Evolutionary conservation across 305 asterid species (phyloP).

Genomic region (Fraxinus xanthoxyloides): DNA sequence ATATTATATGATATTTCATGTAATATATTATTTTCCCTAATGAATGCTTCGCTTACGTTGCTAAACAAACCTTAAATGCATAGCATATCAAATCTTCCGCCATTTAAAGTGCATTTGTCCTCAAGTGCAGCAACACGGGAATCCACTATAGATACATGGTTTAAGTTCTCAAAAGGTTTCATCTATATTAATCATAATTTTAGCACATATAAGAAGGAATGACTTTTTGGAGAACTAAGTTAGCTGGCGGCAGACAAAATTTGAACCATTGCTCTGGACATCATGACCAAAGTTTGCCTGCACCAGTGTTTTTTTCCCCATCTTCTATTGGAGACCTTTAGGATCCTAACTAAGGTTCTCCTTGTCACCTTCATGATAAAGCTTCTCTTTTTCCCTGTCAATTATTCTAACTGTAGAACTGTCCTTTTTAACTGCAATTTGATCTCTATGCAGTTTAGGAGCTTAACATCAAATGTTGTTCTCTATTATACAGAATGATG

Average conservation of each 20-base stretch:
- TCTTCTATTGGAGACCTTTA: not conserved
- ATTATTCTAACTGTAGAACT: not conserved
- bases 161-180: not conserved
- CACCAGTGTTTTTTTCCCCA: not conserved
- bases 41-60: not conserved
- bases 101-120: not conserved
- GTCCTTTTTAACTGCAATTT: not conserved
- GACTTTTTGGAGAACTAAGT: not conserved
- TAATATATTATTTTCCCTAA: not conserved
- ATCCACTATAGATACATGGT: not conserved
- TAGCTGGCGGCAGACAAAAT: not conserved
- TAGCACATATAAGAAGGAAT: not conserved
- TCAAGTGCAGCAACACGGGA: not conserved
- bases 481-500: not conserved
- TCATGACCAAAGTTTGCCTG: not conserved
- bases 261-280: not conserved
- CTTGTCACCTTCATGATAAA: not conserved
- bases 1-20: not conserved
- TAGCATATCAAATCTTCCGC: not conserved
- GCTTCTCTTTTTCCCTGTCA: not conserved
- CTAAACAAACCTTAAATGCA: not conserved
- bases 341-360: not conserved
- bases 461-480: not conserved
- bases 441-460: not conserved
- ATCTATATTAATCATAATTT: not conserved